A percentile compares a stretch with the other conserved stretches of the same genome.
Conservation (phyloP, 495 filamentous ascomycete species). For the Cercophora sp. region DNA sequence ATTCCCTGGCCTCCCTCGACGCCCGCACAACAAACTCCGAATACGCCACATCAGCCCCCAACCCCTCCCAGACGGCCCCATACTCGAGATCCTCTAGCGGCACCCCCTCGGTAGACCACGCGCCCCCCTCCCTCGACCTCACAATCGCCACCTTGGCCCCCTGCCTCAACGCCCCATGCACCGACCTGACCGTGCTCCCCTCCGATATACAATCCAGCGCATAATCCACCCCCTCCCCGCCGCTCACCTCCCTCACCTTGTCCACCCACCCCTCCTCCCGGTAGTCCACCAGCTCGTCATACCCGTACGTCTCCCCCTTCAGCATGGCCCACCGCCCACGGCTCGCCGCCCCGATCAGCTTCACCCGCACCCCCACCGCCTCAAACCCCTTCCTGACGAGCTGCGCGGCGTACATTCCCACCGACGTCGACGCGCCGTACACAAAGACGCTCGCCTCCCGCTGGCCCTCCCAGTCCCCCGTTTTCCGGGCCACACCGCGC, state of each 20-base stretch:
- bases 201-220: slow-evolving; percentile 42
- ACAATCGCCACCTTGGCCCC: slow-evolving; percentile 28
- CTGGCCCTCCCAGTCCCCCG: no score
- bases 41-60: slow-evolving; percentile 37
- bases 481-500: no score
- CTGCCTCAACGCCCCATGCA: slow-evolving; percentile 8
- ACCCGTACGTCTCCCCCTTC: slow-evolving; percentile 28
- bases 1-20: slow-evolving; percentile 19
- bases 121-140: slow-evolving; percentile 26
- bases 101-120: slow-evolving; percentile 26
- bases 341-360: slow-evolving; percentile 35
- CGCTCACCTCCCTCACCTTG: slow-evolving; percentile 38
- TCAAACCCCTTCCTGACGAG: slow-evolving; percentile 22
- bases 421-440: slow-evolving; percentile 40
- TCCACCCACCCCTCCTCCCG: slow-evolving; percentile 50
- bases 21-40: slow-evolving; percentile 11
- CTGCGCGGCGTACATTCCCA: slow-evolving; percentile 38
- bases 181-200: slow-evolving; percentile 22
- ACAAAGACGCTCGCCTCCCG: slow-evolving; percentile 29
- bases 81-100: slow-evolving; percentile 29
- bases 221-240: slow-evolving; percentile 21
- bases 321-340: slow-evolving; percentile 21
- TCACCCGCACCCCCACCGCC: slow-evolving; percentile 10
- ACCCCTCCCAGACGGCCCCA: slow-evolving; percentile 40
- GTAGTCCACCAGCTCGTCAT: slow-evolving; percentile 55